Evolutionary conservation across 768 basidiomycete species (phyloP).

Genomic region (Lenzites betulinus): DNA sequence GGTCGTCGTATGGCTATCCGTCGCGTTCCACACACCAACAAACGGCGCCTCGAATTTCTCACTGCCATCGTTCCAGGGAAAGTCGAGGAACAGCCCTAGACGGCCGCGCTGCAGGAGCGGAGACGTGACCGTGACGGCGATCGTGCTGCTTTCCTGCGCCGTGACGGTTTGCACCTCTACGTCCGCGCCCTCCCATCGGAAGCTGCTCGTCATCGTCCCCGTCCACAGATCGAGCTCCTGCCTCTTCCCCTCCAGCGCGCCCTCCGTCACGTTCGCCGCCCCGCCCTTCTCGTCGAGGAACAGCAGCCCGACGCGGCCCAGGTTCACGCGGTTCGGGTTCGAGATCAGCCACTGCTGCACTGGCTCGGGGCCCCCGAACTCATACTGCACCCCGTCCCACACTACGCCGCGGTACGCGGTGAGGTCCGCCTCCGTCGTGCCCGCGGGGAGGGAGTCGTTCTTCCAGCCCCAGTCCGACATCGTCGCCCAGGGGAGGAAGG

Average conservation of each 20-base stretch:
- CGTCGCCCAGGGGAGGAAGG: slow-evolving; percentile 54
- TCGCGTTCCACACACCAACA: slow-evolving; percentile 53
- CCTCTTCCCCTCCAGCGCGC: slow-evolving; percentile 35
- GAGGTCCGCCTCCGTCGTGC: slow-evolving; percentile 44
- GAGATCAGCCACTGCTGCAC: slow-evolving; percentile 58
- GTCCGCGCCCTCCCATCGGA: slow-evolving; percentile 38
- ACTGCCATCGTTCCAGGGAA: slow-evolving; percentile 62
- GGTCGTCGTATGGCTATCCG: slow-evolving; percentile 49
- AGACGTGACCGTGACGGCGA: slow-evolving; percentile 46
- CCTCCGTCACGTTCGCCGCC: slow-evolving; percentile 38
- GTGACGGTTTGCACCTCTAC: slow-evolving; percentile 45
- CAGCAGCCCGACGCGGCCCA: slow-evolving; percentile 51
- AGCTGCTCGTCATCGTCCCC: slow-evolving; percentile 49
- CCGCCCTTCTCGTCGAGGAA: slow-evolving; percentile 38
- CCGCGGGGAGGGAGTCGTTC: slow-evolving; percentile 53
- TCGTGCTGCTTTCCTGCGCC: slow-evolving; percentile 40
- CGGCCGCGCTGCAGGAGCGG: slow-evolving; percentile 39
- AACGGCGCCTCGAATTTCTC: slow-evolving; percentile 58
- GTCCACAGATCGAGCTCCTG: slow-evolving; percentile 60
- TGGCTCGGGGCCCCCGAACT: slow-evolving; percentile 47
- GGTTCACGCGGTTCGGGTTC: slow-evolving; percentile 59
- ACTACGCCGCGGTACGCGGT: slow-evolving; percentile 50
- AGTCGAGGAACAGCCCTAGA: slow-evolving; percentile 56
- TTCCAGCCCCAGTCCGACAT: slow-evolving; percentile 66
- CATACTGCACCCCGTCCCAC: slow-evolving; percentile 55